Conservation (phyloP, 805 yeast genomes). For the Isabelozyma heimii region DNA sequence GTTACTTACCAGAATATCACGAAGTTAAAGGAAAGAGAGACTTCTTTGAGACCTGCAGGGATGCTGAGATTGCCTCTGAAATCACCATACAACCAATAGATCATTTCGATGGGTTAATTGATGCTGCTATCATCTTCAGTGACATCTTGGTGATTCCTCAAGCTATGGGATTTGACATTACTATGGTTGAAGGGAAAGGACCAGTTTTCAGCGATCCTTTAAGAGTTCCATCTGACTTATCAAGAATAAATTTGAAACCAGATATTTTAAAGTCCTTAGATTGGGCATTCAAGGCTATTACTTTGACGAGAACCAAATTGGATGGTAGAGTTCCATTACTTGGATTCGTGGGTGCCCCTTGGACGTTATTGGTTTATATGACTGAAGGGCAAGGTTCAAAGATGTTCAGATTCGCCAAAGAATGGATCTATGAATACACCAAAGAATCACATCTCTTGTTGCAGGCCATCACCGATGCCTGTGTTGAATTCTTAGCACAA, state of each 20-base stretch:
- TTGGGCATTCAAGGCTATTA: slow-evolving; percentile 95
- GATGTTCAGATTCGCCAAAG: slow-evolving; percentile 84
- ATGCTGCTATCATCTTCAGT: slow-evolving; percentile 95
- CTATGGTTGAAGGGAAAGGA: slow-evolving; percentile 92
- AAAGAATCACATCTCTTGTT: slow-evolving; percentile 67
- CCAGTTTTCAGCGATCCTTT: slow-evolving; percentile 91
- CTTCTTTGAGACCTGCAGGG: slow-evolving; percentile 93
- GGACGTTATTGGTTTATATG: slow-evolving; percentile 97
- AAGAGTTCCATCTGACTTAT: slow-evolving; percentile 67
- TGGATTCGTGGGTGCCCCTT: slow-evolving; percentile 97
- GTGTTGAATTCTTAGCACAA: slow-evolving; percentile 87
- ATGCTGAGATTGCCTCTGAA: slow-evolving; percentile 88
- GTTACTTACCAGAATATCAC: slow-evolving; percentile 90
- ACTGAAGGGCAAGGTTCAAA: slow-evolving; percentile 96
- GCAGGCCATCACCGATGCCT: slow-evolving; percentile 79
- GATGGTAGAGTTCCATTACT: slow-evolving; percentile 89
- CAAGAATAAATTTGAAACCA: slow-evolving; percentile 56
- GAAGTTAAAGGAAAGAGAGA: slow-evolving; percentile 80
- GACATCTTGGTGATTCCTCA: slow-evolving; percentile 96
- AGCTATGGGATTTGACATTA: slow-evolving; percentile 95
- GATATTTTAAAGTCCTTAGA: slow-evolving; percentile 76
- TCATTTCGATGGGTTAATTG: slow-evolving; percentile 83
- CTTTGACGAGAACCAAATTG: slow-evolving; percentile 81
- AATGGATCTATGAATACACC: slow-evolving; percentile 85
- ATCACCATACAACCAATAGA: slow-evolving; percentile 95